Evolutionary conservation across 139 green algal species (phyloP), one percentile per base, ranked within the genome.

Genomic region (Chlamydomonas eustigma): DNA sequence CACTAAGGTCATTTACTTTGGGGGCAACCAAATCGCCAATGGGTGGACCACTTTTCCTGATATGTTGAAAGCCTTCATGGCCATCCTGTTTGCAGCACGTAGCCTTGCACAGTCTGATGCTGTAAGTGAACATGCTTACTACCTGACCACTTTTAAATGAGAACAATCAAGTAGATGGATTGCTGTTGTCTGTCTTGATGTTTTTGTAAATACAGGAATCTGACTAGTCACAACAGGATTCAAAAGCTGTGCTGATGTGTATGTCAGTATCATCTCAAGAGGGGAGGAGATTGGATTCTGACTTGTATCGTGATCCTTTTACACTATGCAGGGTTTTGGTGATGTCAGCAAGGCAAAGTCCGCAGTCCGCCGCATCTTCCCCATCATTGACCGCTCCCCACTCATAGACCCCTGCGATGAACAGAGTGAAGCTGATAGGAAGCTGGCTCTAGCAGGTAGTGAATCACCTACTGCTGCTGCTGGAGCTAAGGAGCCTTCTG

Each of bases 21-120:
- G 76, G 30, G 86, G 86, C 18, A 89, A 91, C 72, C 85, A 90
- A 5, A 63, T 97, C 28, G 2, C 64, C 32, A 12, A 69, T 3
- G 74, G 76, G 50, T 78, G 78, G 52, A 51, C 76, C n/a, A 78
- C 76, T 25, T 95, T 96, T 76, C 76, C 81, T 12, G 75, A 93
- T 32, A 80, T 88, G 8, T 77, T 96, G 30, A 90, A 93, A 82
- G 86, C 88, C 1, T 94, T 94, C 83, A 88, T 95, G 64, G 76
- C 84, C 35, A 90, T 96, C 51, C 74, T 94, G 37, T 81, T 94
- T 63, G 80, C 83, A 0, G 86, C 87, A 5, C 78, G 92, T 50
- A 83, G 85, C 37, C 52, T 81, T 6, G 75, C 81, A 2, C 68
- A 74, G 78, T 78, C 82, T 0, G 71, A 80, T 67, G 28, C 32